Conservation (phyloP, 306 rosid species). For the Arachis hypogaea region DNA sequence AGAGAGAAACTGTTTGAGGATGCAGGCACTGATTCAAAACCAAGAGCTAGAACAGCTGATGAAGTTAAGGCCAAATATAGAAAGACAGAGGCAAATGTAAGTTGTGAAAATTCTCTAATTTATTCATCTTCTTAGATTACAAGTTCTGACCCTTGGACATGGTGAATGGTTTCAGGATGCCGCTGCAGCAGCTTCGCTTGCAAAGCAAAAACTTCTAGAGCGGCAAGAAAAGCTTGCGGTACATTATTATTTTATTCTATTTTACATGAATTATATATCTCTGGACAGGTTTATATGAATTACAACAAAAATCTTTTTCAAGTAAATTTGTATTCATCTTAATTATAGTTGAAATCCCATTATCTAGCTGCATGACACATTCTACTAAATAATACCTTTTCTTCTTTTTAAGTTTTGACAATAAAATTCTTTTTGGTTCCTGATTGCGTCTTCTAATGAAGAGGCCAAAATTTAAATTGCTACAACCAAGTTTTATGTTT, state of each 20-base stretch:
- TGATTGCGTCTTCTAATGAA: not conserved
- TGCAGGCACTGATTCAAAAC: conserved; percentile 49
- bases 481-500: conserved; percentile 1
- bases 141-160: conserved; percentile 44
- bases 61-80: conserved; percentile 91
- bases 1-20: conserved; percentile 63
- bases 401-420: not conserved
- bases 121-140: conserved; percentile 29
- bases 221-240: conserved; percentile 87
- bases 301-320: conserved; percentile 1
- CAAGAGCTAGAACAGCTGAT: conserved; percentile 72
- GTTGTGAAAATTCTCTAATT: conserved; percentile 34
- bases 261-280: conserved; percentile 14
- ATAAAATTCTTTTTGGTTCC: not conserved
- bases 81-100: conserved; percentile 55
- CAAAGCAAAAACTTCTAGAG: conserved; percentile 76
- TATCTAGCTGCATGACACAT: conserved; percentile 16
- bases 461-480: not conserved
- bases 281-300: conserved; percentile 15
- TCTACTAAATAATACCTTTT: not conserved
- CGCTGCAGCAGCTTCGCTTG: conserved; percentile 70
- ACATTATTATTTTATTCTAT: conserved; percentile 34
- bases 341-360: conserved; percentile 22
- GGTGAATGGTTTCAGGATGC: conserved; percentile 64
- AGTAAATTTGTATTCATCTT: conserved; percentile 33